Conservation (phyloP, 352 stramenopile genomes). For the Phytopythium chamaehyphon region DNA sequence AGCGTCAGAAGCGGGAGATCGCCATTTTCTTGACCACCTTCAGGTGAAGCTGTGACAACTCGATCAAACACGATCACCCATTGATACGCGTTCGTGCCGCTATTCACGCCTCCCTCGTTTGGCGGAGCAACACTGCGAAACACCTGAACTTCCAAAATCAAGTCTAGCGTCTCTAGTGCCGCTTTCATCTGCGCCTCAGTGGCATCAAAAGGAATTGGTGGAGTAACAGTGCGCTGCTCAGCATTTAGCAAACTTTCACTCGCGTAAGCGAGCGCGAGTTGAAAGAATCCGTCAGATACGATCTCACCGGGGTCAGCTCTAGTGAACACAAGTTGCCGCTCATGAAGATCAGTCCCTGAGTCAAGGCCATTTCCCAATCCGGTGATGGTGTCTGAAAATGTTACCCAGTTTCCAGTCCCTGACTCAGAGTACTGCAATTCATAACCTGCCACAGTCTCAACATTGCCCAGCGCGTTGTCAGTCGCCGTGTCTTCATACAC, state of each 20-base stretch:
- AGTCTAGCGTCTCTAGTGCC: constrained; percentile 70
- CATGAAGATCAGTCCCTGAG: constrained; percentile 18
- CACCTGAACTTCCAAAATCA: constrained; percentile 55
- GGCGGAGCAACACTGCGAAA: constrained; percentile 21
- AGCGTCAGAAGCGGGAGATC: constrained; percentile 44
- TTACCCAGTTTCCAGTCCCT: constrained; percentile 35
- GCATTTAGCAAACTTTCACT: constrained; percentile 29
- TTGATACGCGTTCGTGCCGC: constrained; percentile 24
- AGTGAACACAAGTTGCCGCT: constrained; percentile 35
- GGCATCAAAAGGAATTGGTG: constrained; percentile 72
- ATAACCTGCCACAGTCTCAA: constrained; percentile 38
- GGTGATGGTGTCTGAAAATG: constrained; percentile 27
- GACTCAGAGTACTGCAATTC: constrained; percentile 50
- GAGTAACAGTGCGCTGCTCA: constrained; percentile 40
- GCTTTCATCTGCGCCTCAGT: constrained; percentile 51
- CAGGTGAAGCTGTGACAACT: not conserved
- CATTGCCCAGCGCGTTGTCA: constrained; percentile 10
- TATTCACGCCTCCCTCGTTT: not conserved
- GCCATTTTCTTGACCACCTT: constrained; percentile 14
- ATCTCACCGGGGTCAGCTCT: constrained; percentile 38
- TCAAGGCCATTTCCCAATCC: constrained; percentile 12
- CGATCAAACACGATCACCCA: constrained; percentile 61
- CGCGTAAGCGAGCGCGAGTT: constrained; percentile 36
- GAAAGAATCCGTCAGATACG: constrained; percentile 54
- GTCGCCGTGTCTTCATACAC: not conserved